These are phyloP conservation scores for Moricandia moricandioides DNA, from an alignment of 345 rosid species.

Conservation along the genomic window DNA sequence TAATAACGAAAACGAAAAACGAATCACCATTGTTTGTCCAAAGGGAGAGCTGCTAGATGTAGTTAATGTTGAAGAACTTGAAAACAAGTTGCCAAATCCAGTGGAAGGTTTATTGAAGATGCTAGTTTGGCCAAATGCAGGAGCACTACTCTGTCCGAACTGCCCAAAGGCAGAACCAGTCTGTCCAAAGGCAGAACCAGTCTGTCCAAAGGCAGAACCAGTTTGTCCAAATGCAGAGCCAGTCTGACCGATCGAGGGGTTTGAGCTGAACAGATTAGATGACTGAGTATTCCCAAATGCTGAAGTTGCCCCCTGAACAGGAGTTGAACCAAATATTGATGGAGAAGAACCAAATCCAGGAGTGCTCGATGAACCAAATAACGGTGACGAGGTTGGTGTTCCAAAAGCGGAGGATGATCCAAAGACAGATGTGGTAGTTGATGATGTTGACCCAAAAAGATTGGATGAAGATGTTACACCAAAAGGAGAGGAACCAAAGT, in stretches of 20 bases:
- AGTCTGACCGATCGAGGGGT: constrained; percentile 55
- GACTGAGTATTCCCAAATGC: constrained; percentile 62
- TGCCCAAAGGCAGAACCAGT: constrained; percentile 57
- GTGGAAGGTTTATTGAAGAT: constrained; percentile 59
- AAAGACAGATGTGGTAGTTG: constrained; percentile 52
- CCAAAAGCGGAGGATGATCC: constrained; percentile 63
- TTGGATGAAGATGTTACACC: constrained; percentile 46
- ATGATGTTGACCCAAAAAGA: constrained; percentile 54
- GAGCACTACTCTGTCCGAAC: constrained; percentile 53
- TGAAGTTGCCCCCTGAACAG: constrained; percentile 49
- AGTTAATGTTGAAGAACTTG: constrained; percentile 52
- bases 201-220: constrained; percentile 55
- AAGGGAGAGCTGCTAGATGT: constrained; percentile 51
- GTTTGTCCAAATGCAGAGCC: constrained; percentile 59
- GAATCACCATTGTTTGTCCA: constrained; percentile 57
- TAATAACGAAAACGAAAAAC: background rate
- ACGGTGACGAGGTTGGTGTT: constrained; percentile 47
- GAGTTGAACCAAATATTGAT: constrained; percentile 52
- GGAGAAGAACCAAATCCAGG: constrained; percentile 61
- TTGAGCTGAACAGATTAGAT: constrained; percentile 57
- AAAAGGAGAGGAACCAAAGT: constrained; percentile 50
- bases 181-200: constrained; percentile 54
- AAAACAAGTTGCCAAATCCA: constrained; percentile 58
- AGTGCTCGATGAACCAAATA: constrained; percentile 53
- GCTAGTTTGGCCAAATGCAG: constrained; percentile 57